Evolutionary conservation across 2,329 filamentous ascomycete genomes (phyloP).

Genomic region (Beauveria sp.): DNA sequence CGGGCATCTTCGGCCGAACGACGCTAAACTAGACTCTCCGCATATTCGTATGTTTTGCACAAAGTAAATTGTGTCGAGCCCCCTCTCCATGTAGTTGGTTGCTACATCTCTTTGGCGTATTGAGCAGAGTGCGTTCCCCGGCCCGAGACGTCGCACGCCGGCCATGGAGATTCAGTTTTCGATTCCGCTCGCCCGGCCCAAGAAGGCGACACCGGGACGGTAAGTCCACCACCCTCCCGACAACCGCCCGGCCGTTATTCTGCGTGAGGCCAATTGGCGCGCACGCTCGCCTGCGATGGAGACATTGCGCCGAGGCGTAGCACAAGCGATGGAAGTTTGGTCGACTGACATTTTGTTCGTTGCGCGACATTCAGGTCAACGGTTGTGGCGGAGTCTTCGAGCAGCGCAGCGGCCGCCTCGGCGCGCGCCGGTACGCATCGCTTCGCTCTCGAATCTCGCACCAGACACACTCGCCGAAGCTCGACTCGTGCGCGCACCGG

Average conservation of each 20-base stretch:
- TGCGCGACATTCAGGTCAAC: not conserved
- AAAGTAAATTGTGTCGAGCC: not conserved
- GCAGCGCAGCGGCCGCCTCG: slow-evolving; percentile 9
- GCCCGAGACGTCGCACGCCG: not conserved
- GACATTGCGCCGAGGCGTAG: not conserved
- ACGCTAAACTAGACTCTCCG: slow-evolving; percentile 3
- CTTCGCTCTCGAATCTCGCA: slow-evolving; percentile 30
- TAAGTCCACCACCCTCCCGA: not conserved
- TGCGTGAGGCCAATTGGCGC: not conserved
- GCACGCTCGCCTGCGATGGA: too few species aligned
- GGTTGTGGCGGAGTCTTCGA: not conserved
- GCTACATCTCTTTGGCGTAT: not conserved
- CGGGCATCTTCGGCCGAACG: not conserved
- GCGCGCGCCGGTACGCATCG: slow-evolving; percentile 25
- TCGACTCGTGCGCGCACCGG: slow-evolving; percentile 31
- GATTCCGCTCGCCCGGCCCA: slow-evolving; percentile 12
- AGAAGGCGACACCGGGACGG: slow-evolving; percentile 6
- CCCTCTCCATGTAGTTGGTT: not conserved
- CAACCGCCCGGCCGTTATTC: not conserved
- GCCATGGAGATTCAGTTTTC: slow-evolving; percentile 32
- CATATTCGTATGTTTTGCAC: not conserved
- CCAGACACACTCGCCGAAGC: slow-evolving; percentile 30
- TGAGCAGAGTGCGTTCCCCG: not conserved
- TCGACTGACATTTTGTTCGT: not conserved
- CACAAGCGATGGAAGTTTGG: not conserved